Evolutionary conservation across 805 yeast species (phyloP).

Genomic region (Lipomyces starkeyi): DNA sequence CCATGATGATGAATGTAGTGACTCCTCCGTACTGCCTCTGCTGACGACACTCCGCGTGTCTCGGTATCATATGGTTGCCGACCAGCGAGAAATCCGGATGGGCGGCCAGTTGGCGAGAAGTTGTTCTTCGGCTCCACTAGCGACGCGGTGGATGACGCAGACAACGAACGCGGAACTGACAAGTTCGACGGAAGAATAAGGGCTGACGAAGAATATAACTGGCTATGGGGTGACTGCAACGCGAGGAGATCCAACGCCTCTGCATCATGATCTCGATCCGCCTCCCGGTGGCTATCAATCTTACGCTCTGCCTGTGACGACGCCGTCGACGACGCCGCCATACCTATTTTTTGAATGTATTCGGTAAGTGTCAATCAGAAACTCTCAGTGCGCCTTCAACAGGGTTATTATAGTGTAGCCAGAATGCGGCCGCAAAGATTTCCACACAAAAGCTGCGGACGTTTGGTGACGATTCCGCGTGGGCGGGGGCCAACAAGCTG

Average conservation of each 20-base stretch:
- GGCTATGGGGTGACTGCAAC: constrained; percentile 2
- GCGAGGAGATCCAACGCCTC: constrained; percentile 19
- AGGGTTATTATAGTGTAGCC: background rate
- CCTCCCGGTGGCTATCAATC: background rate
- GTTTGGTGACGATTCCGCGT: background rate
- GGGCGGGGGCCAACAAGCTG: background rate
- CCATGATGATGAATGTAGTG: constrained; percentile 5
- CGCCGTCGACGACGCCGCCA: constrained; percentile 1
- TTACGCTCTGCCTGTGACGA: background rate
- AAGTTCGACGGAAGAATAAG: background rate
- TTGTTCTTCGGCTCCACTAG: background rate
- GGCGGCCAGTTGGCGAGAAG: background rate
- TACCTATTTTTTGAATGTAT: background rate
- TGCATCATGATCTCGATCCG: constrained; percentile 8
- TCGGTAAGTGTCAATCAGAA: background rate
- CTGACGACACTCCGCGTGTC: constrained; percentile 10
- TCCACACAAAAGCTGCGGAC: background rate
- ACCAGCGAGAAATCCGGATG: background rate
- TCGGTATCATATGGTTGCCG: background rate
- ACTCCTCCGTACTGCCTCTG: constrained; percentile 16
- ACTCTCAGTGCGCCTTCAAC: background rate
- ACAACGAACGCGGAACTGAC: background rate
- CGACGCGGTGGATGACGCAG: constrained; percentile 5
- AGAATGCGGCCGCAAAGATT: background rate
- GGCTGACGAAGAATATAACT: background rate